These are phyloP conservation scores for Phtheirospermum japonicum DNA, from an alignment of 257 asterid species.

Conservation along the genomic window DNA sequence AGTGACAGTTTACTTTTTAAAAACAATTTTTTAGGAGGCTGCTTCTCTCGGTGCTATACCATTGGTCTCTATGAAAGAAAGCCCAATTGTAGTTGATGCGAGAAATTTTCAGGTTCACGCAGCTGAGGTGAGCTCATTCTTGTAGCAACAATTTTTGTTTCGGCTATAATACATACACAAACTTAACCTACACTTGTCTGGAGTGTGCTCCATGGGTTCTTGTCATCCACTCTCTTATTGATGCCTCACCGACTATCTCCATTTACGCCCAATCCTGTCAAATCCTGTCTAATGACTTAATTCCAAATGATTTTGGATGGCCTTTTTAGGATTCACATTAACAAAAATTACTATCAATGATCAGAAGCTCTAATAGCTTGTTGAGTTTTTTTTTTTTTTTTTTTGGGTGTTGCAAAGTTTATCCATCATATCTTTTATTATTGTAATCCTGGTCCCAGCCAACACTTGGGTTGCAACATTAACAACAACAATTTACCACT, in stretches of 20 bases:
- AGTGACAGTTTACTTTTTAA: constrained; percentile 24
- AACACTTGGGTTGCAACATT: constrained; percentile 10
- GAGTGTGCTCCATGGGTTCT: constrained; percentile 13
- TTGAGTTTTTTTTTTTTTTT: background rate
- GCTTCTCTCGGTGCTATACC: constrained; percentile 85
- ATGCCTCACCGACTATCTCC: background rate
- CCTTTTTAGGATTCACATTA: constrained; percentile 15
- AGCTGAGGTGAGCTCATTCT: constrained; percentile 66
- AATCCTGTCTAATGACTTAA: constrained; percentile 7
- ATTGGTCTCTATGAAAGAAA: constrained; percentile 55
- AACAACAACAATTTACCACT: constrained; percentile 6
- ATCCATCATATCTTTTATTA: background rate
- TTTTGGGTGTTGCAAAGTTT: background rate
- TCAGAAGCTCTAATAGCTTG: constrained; percentile 20
- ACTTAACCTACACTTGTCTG: background rate
- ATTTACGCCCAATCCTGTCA: constrained; percentile 19
- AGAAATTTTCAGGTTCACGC: constrained; percentile 55
- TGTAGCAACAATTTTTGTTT: constrained; percentile 3
- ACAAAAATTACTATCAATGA: constrained; percentile 4
- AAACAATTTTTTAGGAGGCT: constrained; percentile 74
- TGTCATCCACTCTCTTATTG: background rate
- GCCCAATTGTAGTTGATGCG: constrained; percentile 66
- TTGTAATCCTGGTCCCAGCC: constrained; percentile 1
- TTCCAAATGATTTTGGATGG: constrained; percentile 6
- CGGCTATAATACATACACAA: constrained; percentile 8